Conservation (phyloP, 129 eudicot species). For the Gnaphalium uliginosum region DNA sequence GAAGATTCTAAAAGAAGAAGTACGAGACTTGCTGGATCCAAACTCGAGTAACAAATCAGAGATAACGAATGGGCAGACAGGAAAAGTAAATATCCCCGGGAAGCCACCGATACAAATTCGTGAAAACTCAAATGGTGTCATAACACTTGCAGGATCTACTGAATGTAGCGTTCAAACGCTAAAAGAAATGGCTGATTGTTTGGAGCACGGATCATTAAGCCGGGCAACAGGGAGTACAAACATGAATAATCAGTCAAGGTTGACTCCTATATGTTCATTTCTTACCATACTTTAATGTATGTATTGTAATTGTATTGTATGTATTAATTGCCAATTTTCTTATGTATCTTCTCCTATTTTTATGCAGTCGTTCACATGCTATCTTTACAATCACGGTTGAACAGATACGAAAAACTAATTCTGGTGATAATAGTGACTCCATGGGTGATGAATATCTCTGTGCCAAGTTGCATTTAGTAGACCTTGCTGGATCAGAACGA, state of each 20-base stretch:
- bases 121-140: slow-evolving; percentile 91
- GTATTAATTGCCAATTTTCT: not conserved
- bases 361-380: slow-evolving; percentile 95
- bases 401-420: slow-evolving; percentile 75
- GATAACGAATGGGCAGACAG: slow-evolving; percentile 56
- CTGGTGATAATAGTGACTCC: slow-evolving; percentile 56
- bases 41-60: slow-evolving; percentile 64
- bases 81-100: slow-evolving; percentile 72
- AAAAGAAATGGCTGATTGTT: slow-evolving; percentile 93
- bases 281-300: not conserved
- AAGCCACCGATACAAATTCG: slow-evolving; percentile 98
- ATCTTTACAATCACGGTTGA: slow-evolving; percentile 95
- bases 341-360: not conserved
- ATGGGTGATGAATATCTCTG: slow-evolving; percentile 89
- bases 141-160: slow-evolving; percentile 94
- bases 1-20: slow-evolving; percentile 99
- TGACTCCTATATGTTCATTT: slow-evolving; percentile 6
- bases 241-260: slow-evolving; percentile 99
- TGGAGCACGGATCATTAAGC: slow-evolving; percentile 92
- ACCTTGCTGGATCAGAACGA: slow-evolving; percentile 98
- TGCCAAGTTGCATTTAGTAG: slow-evolving; percentile 98
- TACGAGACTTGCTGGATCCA: slow-evolving; percentile 87
- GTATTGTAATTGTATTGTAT: too few relatives aligned
- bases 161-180: slow-evolving; percentile 83
- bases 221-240: slow-evolving; percentile 99